Evolutionary conservation across 495 filamentous ascomycete species (phyloP), one percentile per base, ranked within the genome.

Genomic region (Trichoderma reesei): DNA sequence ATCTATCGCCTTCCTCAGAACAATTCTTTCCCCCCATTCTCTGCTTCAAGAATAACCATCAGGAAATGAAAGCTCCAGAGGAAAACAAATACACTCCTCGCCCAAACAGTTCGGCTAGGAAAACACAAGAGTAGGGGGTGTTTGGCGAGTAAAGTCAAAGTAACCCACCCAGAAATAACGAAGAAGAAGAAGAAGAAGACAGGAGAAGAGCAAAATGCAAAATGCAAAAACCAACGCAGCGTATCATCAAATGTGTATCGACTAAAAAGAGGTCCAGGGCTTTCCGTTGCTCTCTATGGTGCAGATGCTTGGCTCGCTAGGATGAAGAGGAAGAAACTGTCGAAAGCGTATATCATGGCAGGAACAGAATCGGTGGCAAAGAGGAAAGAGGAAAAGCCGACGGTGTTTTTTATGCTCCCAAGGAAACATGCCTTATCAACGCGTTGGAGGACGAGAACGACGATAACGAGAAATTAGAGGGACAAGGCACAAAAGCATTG

Each of bases 171-270:
- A 56, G 1, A 56, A 31, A 51, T 5, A 31, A 18, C 16, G 26
- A n/a, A 31, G 20, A 13, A n/a, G 34, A 56, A 10, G 20, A 56
- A 56, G 14, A 51, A 18, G 3, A 56, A 9, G 11, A 33, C 31
- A 14, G 10, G 37, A 5, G 37, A 4, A 39, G 10, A 39, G 3
- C 16, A n/a, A 34, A 56, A 56, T 56, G 51, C 51, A 31, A 56
- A 48, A 48, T 48, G 44, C 44, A 46, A 46, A 48, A 44, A 51
- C 14, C 26, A 56, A 56, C 51, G 51, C 51, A 56, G 51, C 51
- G 51, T 34, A 56, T 56, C 51, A 56, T 34, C 9, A 48, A 54
- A 34, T 13, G 51, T 56, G 51, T 56, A 56, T 56, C 51, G 34
- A 56, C 51, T 11, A 13, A 39, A 9, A 6, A 56, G 31, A n/a